These are phyloP conservation scores for Yamadazyma diddensiae DNA, from an alignment of 1,139 yeast genomes.

Conservation along the genomic window DNA sequence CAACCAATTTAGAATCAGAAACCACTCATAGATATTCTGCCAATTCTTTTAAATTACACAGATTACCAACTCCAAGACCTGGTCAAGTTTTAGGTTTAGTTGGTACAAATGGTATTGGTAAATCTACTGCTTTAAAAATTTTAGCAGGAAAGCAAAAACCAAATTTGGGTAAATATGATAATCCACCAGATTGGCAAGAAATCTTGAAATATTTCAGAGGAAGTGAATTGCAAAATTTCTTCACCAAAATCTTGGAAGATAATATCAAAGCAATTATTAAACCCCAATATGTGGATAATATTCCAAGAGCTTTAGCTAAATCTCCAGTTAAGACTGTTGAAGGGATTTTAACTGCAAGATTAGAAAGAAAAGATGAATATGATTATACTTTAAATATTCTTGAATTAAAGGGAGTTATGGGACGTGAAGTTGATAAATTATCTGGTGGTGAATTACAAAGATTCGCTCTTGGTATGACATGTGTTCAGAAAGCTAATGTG, in stretches of 20 bases:
- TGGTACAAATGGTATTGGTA: constrained; percentile 99
- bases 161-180: constrained; percentile 86
- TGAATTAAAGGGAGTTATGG: constrained; percentile 70
- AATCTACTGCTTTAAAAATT: constrained; percentile 95
- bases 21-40: constrained; percentile 98
- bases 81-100: constrained; percentile 97
- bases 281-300: constrained; percentile 97
- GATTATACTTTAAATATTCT: constrained; percentile 64
- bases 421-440: constrained; percentile 82
- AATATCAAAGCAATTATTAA: constrained; percentile 91
- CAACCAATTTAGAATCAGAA: constrained; percentile 88
- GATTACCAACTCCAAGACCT: constrained; percentile 98
- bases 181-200: constrained; percentile 98
- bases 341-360: constrained; percentile 70
- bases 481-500: constrained; percentile 91
- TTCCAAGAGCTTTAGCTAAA: constrained; percentile 88
- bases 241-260: constrained; percentile 91
- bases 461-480: constrained; percentile 96
- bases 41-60: constrained; percentile 92
- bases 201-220: constrained; percentile 91
- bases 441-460: constrained; percentile 99
- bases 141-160: constrained; percentile 99
- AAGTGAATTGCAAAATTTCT: constrained; percentile 92
- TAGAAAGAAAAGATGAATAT: constrained; percentile 60
- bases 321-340: constrained; percentile 88